phyloP scores from a whole-genome alignment of 2,329 filamentous ascomycete species.

The Chaetomium olivaceum region DNA sequence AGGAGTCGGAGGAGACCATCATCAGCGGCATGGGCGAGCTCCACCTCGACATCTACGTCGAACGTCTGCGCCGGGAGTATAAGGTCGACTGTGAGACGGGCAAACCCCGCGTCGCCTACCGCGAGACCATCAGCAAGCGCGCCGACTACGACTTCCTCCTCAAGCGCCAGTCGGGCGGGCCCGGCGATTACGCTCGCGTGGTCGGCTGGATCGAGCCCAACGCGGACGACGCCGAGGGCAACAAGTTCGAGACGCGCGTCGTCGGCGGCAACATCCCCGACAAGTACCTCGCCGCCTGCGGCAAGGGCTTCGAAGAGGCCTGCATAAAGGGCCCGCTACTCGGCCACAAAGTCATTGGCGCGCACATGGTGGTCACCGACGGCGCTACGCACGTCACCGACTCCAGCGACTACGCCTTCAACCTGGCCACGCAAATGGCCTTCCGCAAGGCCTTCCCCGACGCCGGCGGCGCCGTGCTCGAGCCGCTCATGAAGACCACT shows the following conservation, averaged over 20 bases:
- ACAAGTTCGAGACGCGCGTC: slow-evolving; percentile 84
- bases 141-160: slow-evolving; percentile 90
- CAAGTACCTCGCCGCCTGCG: slow-evolving; percentile 92
- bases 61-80: slow-evolving; percentile 96
- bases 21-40: slow-evolving; percentile 98
- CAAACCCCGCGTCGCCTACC: slow-evolving; percentile 93
- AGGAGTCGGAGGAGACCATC: slow-evolving; percentile 92
- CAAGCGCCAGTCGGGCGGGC: slow-evolving; percentile 93
- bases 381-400: slow-evolving; percentile 97
- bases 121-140: slow-evolving; percentile 81
- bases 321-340: slow-evolving; percentile 87
- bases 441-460: slow-evolving; percentile 91
- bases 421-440: slow-evolving; percentile 88
- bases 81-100: slow-evolving; percentile 94
- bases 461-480: slow-evolving; percentile 79
- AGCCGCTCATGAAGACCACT: slow-evolving; percentile 97
- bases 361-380: slow-evolving; percentile 90
- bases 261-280: slow-evolving; percentile 89
- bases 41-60: slow-evolving; percentile 95
- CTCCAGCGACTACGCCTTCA: slow-evolving; percentile 96
- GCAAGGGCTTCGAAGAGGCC: slow-evolving; percentile 85
- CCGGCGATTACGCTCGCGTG: slow-evolving; percentile 93
- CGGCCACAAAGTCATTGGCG: slow-evolving; percentile 88
- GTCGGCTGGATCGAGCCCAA: slow-evolving; percentile 89
- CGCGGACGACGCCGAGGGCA: slow-evolving; percentile 64